phyloP scores from a whole-genome alignment of 306 rosid species.

The Trifolium repens region DNA sequence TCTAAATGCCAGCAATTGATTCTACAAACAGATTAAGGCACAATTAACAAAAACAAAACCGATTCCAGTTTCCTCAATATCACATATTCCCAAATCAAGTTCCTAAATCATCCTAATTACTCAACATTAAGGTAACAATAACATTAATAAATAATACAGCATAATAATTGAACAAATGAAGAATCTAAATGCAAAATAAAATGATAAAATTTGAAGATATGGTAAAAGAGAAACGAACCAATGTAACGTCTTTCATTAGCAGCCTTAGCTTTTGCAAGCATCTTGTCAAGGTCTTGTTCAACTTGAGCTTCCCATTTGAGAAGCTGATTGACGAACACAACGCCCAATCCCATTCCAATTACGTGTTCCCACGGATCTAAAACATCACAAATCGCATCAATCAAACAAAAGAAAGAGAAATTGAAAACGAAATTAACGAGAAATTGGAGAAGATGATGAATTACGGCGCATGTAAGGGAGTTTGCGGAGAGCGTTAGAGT shows the following conservation, averaged over 20 bases:
- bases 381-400: slow-evolving; percentile 5
- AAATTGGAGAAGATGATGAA: slow-evolving; percentile 3
- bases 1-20: background rate
- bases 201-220: too few species aligned
- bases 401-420: background rate
- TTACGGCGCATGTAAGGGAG: slow-evolving; percentile 99
- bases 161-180: background rate
- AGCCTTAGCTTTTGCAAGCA: slow-evolving; percentile 88
- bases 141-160: background rate
- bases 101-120: background rate
- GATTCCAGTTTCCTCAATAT: background rate
- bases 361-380: slow-evolving; percentile 98
- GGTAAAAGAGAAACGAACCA: slow-evolving; percentile 47
- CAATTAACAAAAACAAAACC: background rate
- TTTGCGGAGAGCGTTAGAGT: slow-evolving; percentile 96
- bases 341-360: slow-evolving; percentile 87
- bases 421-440: slow-evolving; percentile 8
- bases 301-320: slow-evolving; percentile 79
- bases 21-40: background rate
- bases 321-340: slow-evolving; percentile 67
- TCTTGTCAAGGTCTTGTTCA: slow-evolving; percentile 78
- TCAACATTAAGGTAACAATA: background rate
- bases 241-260: slow-evolving; percentile 96
- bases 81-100: background rate
- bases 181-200: slow-evolving; percentile 9